These are phyloP conservation scores for Penicillium paradoxum DNA, from an alignment of 495 filamentous ascomycete species.

Conservation along the genomic window DNA sequence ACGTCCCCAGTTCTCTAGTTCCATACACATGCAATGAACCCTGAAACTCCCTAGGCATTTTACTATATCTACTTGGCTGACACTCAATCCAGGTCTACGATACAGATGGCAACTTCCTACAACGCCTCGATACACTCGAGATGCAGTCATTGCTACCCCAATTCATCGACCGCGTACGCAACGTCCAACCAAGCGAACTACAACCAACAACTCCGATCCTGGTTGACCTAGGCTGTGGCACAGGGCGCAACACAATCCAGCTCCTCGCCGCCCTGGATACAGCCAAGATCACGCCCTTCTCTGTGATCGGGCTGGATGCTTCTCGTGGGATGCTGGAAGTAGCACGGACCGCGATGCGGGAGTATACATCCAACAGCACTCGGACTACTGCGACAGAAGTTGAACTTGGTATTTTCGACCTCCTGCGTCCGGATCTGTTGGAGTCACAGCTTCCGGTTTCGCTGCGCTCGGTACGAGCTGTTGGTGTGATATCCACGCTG, in stretches of 20 bases:
- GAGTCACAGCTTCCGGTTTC: conserved; percentile 9
- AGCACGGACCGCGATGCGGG: conserved; percentile 33
- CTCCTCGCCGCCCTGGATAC: conserved; percentile 32
- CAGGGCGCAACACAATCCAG: conserved; percentile 61
- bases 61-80: not conserved
- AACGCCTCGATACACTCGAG: conserved; percentile 60
- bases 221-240: conserved; percentile 58
- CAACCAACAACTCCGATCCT: conserved; percentile 37
- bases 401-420: conserved; percentile 24
- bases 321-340: conserved; percentile 52
- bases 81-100: conserved; percentile 54
- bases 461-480: conserved; percentile 22
- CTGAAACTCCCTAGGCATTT: no score
- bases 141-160: conserved; percentile 50
- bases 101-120: conserved; percentile 68
- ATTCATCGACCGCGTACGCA: conserved; percentile 43
- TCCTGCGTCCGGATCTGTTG: conserved; percentile 25
- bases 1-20: not conserved
- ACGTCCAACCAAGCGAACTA: conserved; percentile 2
- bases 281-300: conserved; percentile 6
- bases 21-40: no score
- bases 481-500: conserved; percentile 58
- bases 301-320: conserved; percentile 47
- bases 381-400: not conserved
- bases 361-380: not conserved